These are phyloP conservation scores for Erysimum cheiri DNA, from an alignment of 441 rosid species.

Conservation along the genomic window DNA sequence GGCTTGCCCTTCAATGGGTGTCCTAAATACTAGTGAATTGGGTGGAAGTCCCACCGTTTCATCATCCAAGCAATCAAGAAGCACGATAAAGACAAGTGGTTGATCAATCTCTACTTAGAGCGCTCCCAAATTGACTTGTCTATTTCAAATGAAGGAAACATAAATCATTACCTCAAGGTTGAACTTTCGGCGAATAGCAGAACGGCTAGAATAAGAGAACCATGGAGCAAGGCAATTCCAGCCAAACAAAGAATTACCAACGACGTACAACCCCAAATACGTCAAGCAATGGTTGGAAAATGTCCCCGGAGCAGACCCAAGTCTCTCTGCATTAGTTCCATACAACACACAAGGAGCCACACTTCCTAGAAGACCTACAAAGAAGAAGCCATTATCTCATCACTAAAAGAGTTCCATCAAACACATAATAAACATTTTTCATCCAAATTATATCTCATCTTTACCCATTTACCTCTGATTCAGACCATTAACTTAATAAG, in stretches of 20 bases:
- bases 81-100: not conserved
- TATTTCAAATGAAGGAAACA: not conserved
- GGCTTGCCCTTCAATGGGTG: not conserved
- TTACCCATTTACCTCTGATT: not conserved
- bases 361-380: slow-evolving; percentile 88
- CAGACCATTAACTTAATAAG: not conserved
- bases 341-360: slow-evolving; percentile 86
- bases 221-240: slow-evolving; percentile 91
- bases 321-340: slow-evolving; percentile 95
- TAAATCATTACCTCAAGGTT: slow-evolving; percentile 83
- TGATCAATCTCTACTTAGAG: slow-evolving; percentile 4
- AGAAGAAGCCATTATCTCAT: slow-evolving; percentile 25
- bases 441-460: slow-evolving; percentile 1
- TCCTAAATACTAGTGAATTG: not conserved
- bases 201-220: slow-evolving; percentile 81
- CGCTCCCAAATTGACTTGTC: not conserved
- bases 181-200: slow-evolving; percentile 79
- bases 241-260: slow-evolving; percentile 71
- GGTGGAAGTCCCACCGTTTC: not conserved
- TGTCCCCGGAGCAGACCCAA: slow-evolving; percentile 78
- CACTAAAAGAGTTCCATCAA: slow-evolving; percentile 21
- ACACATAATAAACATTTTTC: not conserved
- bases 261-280: slow-evolving; percentile 72
- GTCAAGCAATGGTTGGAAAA: slow-evolving; percentile 83
- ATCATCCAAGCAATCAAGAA: slow-evolving; percentile 18